Evolutionary conservation across 306 rosid species (phyloP).

Genomic region (Purshia tridentata): DNA sequence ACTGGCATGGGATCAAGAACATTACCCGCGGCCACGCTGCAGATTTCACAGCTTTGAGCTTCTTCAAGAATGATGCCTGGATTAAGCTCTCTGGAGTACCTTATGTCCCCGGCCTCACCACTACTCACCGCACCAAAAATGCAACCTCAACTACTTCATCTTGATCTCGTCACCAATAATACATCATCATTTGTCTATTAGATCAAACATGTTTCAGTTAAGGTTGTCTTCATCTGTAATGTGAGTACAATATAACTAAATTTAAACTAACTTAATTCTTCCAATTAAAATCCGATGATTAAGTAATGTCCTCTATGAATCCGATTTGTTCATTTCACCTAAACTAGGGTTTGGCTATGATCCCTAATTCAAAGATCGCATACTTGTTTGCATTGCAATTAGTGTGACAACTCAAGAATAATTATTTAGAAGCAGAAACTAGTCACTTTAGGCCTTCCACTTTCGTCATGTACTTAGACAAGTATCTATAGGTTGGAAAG

Average conservation of each 20-base stretch:
- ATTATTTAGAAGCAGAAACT: too few species aligned
- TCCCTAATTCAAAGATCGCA: neutral
- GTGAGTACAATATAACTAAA: too few species aligned
- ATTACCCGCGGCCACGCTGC: conserved; percentile 27
- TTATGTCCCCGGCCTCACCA: conserved; percentile 29
- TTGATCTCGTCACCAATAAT: too few species aligned
- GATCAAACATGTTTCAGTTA: too few species aligned
- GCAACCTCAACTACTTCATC: neutral
- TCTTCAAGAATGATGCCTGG: conserved; percentile 54
- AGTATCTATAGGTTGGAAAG: too few species aligned
- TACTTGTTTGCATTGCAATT: too few species aligned
- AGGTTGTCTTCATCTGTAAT: too few species aligned
- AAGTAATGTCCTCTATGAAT: too few species aligned
- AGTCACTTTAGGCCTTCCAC: too few species aligned
- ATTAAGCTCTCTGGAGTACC: conserved; percentile 51
- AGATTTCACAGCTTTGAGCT: conserved; percentile 25
- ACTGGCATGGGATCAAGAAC: conserved; percentile 61
- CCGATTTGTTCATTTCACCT: neutral
- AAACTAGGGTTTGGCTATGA: neutral
- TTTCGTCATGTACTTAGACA: too few species aligned
- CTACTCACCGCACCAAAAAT: neutral
- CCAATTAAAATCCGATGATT: neutral
- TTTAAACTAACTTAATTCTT: neutral
- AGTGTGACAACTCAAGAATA: too few species aligned
- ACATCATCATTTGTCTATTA: too few species aligned